phyloP scores from a whole-genome alignment of 1,139 yeast genomes.

The Debaryomyces subglobosus region DNA sequence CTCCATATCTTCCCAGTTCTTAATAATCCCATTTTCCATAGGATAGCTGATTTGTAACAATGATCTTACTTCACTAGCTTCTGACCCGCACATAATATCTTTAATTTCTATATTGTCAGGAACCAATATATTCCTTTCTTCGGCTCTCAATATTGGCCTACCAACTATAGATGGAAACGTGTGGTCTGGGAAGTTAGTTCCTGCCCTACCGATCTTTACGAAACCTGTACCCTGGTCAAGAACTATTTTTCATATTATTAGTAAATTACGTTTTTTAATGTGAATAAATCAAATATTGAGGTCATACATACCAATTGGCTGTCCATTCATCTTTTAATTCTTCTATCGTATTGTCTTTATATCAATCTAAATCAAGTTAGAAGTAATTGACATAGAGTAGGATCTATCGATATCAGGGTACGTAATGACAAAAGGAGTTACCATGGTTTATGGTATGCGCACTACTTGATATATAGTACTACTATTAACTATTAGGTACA shows the following conservation, averaged over 20 bases:
- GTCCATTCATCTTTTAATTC: conserved; percentile 38
- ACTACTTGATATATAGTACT: conserved; percentile 4
- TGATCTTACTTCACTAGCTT: conserved; percentile 89
- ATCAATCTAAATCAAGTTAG: conserved; percentile 2
- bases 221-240: conserved; percentile 99
- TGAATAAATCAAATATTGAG: neutral
- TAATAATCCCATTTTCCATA: conserved; percentile 97
- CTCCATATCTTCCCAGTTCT: conserved; percentile 99
- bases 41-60: conserved; percentile 92
- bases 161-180: conserved; percentile 99
- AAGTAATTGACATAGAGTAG: neutral
- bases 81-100: conserved; percentile 98
- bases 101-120: conserved; percentile 69
- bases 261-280: conserved; percentile 12
- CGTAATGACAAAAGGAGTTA: conserved; percentile 5
- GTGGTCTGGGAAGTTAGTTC: conserved; percentile 95
- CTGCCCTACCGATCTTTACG: conserved; percentile 92
- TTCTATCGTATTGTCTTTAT: neutral
- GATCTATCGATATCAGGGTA: neutral
- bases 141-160: conserved; percentile 95
- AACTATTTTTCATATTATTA: conserved; percentile 45
- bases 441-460: conserved; percentile 9
- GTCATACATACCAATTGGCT: conserved; percentile 57
- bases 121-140: conserved; percentile 68
- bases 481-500: neutral